A percentile compares a stretch with the other conserved stretches of the same genome.
Conservation (phyloP, 176 grass and related monocot genomes). For the Poa annua region DNA sequence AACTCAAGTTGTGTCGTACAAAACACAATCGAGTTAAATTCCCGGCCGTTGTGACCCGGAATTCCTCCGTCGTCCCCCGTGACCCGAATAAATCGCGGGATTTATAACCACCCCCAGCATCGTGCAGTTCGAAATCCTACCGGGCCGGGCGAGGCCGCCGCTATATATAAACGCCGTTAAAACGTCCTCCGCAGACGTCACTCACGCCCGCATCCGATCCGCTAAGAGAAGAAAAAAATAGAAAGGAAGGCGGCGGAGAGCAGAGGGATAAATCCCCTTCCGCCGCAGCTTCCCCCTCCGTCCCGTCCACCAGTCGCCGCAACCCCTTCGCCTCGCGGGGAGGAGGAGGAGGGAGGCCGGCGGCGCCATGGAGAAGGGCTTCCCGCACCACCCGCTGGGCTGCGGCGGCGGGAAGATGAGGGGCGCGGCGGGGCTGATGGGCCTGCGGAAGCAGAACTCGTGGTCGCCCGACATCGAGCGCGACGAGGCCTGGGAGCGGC, state of each 20-base stretch:
- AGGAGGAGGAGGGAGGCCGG: constrained; percentile 22
- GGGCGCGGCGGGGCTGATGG: constrained; percentile 3
- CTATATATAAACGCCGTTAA: neutral
- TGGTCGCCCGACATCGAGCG: constrained; percentile 87
- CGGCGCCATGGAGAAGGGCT: constrained; percentile 49
- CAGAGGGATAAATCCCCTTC: neutral
- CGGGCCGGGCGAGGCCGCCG: neutral
- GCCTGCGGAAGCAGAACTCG: constrained; percentile 76
- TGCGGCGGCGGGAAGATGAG: neutral
- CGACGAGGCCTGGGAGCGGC: constrained; percentile 75
- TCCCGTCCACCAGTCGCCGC: neutral
- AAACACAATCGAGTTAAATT: neutral
- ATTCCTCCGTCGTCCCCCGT: neutral
- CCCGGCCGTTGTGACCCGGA: neutral
- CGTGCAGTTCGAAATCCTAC: neutral
- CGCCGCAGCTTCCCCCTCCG: neutral
- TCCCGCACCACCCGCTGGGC: neutral
- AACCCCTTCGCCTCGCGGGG: constrained; percentile 34
- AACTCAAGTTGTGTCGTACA: neutral
- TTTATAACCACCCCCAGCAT: neutral
- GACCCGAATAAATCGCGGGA: neutral
- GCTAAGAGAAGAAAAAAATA: neutral
- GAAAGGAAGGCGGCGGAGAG: neutral
- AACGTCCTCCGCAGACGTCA: neutral
- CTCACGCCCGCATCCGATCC: neutral